A percentile compares a stretch with the other conserved stretches of the same genome.
Evolutionary conservation across 441 rosid species (phyloP).

Genomic region (Erodium chrysanthum): DNA sequence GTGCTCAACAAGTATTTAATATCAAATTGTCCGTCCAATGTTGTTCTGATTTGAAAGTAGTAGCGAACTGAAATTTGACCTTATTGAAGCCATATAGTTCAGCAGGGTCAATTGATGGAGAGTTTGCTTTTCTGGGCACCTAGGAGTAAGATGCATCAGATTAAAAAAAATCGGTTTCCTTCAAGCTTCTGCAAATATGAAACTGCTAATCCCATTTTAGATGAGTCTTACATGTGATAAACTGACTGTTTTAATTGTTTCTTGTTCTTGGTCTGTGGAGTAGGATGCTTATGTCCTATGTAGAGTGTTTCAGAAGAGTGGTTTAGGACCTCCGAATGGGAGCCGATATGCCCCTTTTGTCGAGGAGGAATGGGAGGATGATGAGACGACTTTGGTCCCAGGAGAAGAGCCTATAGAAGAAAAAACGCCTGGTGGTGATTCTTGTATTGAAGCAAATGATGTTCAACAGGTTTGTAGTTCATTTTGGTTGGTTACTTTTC

Average conservation of each 20-base stretch:
- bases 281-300: slow-evolving; percentile 70
- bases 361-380: slow-evolving; percentile 88
- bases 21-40: neutral
- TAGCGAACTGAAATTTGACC: neutral
- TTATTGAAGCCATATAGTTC: neutral
- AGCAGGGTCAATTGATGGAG: neutral
- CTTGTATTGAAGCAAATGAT: slow-evolving; percentile 21
- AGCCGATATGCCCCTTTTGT: slow-evolving; percentile 78
- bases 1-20: neutral
- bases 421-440: slow-evolving; percentile 24
- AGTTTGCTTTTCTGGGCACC: neutral
- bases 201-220: neutral
- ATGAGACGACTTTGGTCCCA: slow-evolving; percentile 41
- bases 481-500: slow-evolving; percentile 8
- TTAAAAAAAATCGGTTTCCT: neutral
- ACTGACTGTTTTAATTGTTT: slow-evolving; percentile 15
- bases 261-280: slow-evolving; percentile 24
- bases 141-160: neutral
- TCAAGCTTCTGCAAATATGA: neutral
- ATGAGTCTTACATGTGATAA: slow-evolving; percentile 7
- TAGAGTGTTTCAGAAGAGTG: slow-evolving; percentile 79
- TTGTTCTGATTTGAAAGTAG: neutral
- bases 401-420: slow-evolving; percentile 55
- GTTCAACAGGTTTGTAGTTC: slow-evolving; percentile 39
- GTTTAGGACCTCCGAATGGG: slow-evolving; percentile 83